Evolutionary conservation across 768 basidiomycete species (phyloP).

Genomic region (Clitopilus hobsonii): DNA sequence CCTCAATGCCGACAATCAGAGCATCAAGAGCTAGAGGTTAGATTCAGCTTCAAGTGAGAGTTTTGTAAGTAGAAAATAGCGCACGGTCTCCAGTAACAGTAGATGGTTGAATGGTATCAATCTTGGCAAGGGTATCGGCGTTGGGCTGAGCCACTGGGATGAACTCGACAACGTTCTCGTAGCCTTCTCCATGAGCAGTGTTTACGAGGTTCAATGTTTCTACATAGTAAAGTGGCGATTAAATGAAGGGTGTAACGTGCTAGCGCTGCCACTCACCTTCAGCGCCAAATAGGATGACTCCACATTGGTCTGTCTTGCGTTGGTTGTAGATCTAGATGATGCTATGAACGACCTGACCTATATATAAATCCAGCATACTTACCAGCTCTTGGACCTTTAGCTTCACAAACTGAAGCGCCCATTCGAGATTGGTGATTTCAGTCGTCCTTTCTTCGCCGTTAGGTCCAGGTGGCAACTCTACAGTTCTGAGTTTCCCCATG

Average conservation of each 20-base stretch:
- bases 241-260: not conserved
- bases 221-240: conserved; percentile 18
- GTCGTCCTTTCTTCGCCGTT: conserved; percentile 44
- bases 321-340: conserved; percentile 80
- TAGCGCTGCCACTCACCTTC: conserved; percentile 42
- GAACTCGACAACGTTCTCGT: conserved; percentile 69
- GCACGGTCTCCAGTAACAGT: conserved; percentile 60
- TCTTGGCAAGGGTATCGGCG: conserved; percentile 57
- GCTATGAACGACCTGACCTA: conserved; percentile 3
- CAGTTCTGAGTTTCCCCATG: conserved; percentile 64
- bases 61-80: conserved; percentile 16
- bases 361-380: conserved; percentile 1
- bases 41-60: not conserved
- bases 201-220: conserved; percentile 67
- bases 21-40: conserved; percentile 69
- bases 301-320: conserved; percentile 91
- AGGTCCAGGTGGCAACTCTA: conserved; percentile 49
- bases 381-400: conserved; percentile 93
- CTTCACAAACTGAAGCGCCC: conserved; percentile 82
- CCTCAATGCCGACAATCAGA: conserved; percentile 81
- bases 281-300: conserved; percentile 85
- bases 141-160: conserved; percentile 67
- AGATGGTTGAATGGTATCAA: conserved; percentile 57
- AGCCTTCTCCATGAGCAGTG: conserved; percentile 51
- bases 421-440: conserved; percentile 75